Base-by-base conservation (phyloP, 2,329 filamentous ascomycete genomes). In the Cordyceps pruinosa region DNA sequence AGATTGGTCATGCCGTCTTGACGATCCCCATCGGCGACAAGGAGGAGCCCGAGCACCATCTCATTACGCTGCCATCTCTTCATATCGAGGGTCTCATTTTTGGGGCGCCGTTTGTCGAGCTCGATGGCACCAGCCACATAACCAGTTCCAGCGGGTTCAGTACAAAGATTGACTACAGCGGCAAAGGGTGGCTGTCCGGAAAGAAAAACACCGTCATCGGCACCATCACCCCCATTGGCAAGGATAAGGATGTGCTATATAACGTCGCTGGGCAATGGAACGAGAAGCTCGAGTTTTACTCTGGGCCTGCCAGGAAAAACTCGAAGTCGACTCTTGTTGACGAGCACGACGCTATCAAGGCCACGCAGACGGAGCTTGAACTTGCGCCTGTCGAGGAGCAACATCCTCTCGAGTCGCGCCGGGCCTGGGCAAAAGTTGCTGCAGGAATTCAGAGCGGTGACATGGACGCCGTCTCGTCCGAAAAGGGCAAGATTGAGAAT, bases 21-120 rank as follows among this genome's bases (percentile, higher is more conserved):
- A 88, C 89, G 50, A 76, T 97, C 59, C 87, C 88, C 12, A 62
- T 73, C 34, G 61, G 67, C 21, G 69, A 62, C 19, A 60, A 66
- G 35, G 59, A 63, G 48, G 65, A 75, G 30, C 72, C 72, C 26
- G 89, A 94, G 69, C 85, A 83, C 63, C 95, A 95, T 76, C 81
- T 97, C 61, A 96, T 97, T 70, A 96, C 91, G 10, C 85, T 97
- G 25, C 94, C 93, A 1, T 85, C 85, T 28, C 82, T 97, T 42
- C 93, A 97, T 73, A 96, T 97, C 64, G 94, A 97, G 75, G 92
- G 91, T 51, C 81, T 99, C 54, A 89, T 97, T 66, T 89, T 87
- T 48, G 88, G 89, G 50, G 80, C 88, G 4, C 93, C 94, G 4
- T 97, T 94, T 67, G 87, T 97, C 62, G 94, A 99, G 73, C 81